A percentile compares a stretch with the other conserved stretches of the same genome.
These are phyloP conservation scores for Tillandsia leiboldiana DNA, from an alignment of 176 grass and related monocot species.

Conservation along the genomic window DNA sequence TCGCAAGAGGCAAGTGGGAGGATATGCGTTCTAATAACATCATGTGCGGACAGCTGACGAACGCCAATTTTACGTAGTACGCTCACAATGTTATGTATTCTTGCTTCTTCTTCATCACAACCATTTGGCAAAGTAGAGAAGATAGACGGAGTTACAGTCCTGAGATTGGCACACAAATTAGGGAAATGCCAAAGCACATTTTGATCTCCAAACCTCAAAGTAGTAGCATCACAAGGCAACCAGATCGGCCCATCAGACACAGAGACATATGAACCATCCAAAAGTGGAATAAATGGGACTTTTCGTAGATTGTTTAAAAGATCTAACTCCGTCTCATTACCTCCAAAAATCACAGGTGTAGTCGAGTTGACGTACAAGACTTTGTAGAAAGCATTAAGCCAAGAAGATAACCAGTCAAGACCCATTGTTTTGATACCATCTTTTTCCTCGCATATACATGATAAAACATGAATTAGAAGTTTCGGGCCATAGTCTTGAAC, in stretches of 20 bases:
- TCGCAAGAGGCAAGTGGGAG: constrained; percentile 32
- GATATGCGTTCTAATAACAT: constrained; percentile 82
- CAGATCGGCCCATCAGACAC: constrained; percentile 77
- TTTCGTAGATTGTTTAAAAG: constrained; percentile 33
- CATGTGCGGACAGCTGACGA: constrained; percentile 70
- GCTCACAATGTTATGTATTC: constrained; percentile 46
- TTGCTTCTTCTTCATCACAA: constrained; percentile 35
- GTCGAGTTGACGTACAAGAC: constrained; percentile 5
- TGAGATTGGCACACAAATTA: constrained; percentile 52
- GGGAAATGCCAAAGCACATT: constrained; percentile 54
- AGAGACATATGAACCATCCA: constrained; percentile 75
- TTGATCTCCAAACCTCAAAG: constrained; percentile 39
- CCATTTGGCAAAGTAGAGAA: constrained; percentile 16
- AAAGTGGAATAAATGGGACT: constrained; percentile 79
- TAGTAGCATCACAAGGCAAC: constrained; percentile 60
- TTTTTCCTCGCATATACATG: constrained; percentile 50
- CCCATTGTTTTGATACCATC: constrained; percentile 58
- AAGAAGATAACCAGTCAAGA: constrained; percentile 80
- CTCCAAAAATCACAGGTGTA: constrained; percentile 38
- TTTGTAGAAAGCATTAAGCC: constrained; percentile 54
- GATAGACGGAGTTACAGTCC: constrained; percentile 51
- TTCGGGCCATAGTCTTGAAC: constrained; percentile 74
- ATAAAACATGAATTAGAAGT: constrained; percentile 55
- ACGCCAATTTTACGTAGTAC: constrained; percentile 72
- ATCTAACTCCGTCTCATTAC: constrained; percentile 42